A percentile compares a stretch with the other conserved stretches of the same genome.
phyloP scores from a whole-genome alignment of 176 grass and related monocot species.

The Triticum dicoccoides region DNA sequence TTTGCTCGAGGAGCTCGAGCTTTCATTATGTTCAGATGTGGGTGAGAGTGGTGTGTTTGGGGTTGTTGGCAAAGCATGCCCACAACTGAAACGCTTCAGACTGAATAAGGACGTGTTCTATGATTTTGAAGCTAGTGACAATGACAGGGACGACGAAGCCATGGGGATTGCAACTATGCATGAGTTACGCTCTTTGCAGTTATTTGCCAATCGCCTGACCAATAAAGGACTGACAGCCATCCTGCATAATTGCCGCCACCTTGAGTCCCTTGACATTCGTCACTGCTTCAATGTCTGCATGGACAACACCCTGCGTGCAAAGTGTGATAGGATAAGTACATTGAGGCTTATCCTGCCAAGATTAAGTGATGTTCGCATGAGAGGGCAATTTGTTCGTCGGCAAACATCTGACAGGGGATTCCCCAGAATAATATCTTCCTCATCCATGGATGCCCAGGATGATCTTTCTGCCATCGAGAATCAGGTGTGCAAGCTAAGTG shows the following conservation, averaged over 20 bases:
- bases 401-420: too few species aligned
- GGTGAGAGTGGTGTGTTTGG: too few species aligned
- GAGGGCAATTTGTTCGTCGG: too few species aligned
- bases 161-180: too few species aligned
- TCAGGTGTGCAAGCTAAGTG: slow-evolving; percentile 46
- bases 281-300: neutral
- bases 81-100: too few species aligned
- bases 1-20: too few species aligned
- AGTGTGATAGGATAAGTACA: neutral
- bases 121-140: too few species aligned
- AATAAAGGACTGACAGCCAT: slow-evolving; percentile 12
- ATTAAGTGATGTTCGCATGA: too few species aligned
- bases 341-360: neutral
- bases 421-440: slow-evolving; percentile 27
- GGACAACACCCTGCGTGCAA: neutral
- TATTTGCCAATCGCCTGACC: neutral
- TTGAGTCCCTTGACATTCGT: neutral
- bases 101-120: too few species aligned
- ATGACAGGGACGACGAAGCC: too few species aligned
- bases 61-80: too few species aligned
- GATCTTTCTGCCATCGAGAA: slow-evolving; percentile 50
- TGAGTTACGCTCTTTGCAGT: neutral
- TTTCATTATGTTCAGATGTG: too few species aligned
- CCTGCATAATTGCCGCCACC: neutral
- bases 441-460: slow-evolving; percentile 53